Percentiles rank a stretch among this genome's conserved stretches.
Conservation (phyloP, 108 stramenopile genomes). For the Cyclotella choctawhatcheeana region DNA sequence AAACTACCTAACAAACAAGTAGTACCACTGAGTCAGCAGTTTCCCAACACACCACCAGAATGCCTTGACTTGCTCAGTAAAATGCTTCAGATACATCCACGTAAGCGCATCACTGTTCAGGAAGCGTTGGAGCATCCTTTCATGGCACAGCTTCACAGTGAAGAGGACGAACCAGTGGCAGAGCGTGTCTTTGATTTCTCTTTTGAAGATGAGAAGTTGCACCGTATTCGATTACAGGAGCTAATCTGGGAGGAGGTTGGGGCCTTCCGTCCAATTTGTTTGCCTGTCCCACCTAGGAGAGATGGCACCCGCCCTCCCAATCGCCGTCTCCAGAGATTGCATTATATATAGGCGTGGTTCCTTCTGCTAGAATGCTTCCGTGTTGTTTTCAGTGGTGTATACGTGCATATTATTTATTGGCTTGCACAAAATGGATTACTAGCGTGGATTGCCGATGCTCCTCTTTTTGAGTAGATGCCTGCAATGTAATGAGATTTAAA, state of each 20-base stretch:
- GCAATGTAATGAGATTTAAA: no score
- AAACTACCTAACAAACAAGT: slow-evolving; percentile 80
- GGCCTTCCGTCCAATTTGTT: slow-evolving; percentile 78
- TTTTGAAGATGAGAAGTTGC: slow-evolving; percentile 87
- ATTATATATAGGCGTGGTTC: slow-evolving; percentile 38
- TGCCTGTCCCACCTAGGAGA: slow-evolving; percentile 70
- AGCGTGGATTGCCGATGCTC: slow-evolving; percentile 9
- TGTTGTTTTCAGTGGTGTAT: neutral
- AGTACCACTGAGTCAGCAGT: slow-evolving; percentile 64
- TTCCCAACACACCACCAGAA: slow-evolving; percentile 76
- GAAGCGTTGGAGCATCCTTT: slow-evolving; percentile 95
- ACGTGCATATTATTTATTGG: neutral
- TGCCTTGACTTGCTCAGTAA: slow-evolving; percentile 90
- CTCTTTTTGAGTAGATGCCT: slow-evolving; percentile 1
- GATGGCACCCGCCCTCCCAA: slow-evolving; percentile 52
- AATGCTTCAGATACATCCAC: slow-evolving; percentile 95
- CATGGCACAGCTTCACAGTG: slow-evolving; percentile 84
- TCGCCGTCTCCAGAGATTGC: slow-evolving; percentile 38
- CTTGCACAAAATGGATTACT: no score
- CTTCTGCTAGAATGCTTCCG: neutral
- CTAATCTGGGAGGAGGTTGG: slow-evolving; percentile 93
- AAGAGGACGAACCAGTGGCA: slow-evolving; percentile 85
- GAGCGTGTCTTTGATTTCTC: slow-evolving; percentile 74
- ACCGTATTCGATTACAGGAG: slow-evolving; percentile 82
- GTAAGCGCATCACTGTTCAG: slow-evolving; percentile 85